A percentile compares a stretch with the other conserved stretches of the same genome.
These are phyloP conservation scores for Diospyros kaki DNA, from an alignment of 148 eudicot genomes.

Conservation along the genomic window DNA sequence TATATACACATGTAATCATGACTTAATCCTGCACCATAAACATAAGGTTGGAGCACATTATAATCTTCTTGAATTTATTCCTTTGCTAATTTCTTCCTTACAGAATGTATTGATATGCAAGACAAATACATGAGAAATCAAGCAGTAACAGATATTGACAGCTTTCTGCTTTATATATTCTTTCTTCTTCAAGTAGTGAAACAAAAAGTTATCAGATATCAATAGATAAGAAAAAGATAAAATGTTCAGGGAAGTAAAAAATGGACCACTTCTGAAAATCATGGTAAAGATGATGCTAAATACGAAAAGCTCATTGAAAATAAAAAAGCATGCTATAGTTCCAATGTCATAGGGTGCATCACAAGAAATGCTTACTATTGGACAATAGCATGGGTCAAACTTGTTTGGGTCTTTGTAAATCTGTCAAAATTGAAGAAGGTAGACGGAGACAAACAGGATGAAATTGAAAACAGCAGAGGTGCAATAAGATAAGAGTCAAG, in stretches of 20 bases:
- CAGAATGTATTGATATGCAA: not conserved
- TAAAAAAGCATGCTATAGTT: not conserved
- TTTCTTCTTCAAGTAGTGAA: too few species aligned
- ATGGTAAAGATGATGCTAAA: too few species aligned
- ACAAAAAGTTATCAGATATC: too few species aligned
- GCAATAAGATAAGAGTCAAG: not conserved
- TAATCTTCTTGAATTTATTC: not conserved
- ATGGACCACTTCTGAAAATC: too few species aligned
- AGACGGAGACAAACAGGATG: not conserved
- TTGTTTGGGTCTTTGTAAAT: not conserved
- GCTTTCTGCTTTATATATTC: not conserved
- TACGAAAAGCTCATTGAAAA: not conserved
- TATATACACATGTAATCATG: not conserved
- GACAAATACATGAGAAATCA: not conserved
- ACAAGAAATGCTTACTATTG: not conserved
- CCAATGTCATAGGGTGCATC: not conserved
- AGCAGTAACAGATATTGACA: not conserved
- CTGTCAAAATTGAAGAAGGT: not conserved
- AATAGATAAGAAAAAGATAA: too few species aligned
- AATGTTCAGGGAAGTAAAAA: too few species aligned
- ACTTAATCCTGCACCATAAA: not conserved
- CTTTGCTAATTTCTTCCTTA: not conserved
- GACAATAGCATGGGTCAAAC: not conserved
- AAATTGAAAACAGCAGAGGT: not conserved
- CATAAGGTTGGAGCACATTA: not conserved